Percentiles rank a stretch among this genome's conserved stretches.
phyloP scores from a whole-genome alignment of 768 basidiomycete genomes.

The Grammothele lineata region DNA sequence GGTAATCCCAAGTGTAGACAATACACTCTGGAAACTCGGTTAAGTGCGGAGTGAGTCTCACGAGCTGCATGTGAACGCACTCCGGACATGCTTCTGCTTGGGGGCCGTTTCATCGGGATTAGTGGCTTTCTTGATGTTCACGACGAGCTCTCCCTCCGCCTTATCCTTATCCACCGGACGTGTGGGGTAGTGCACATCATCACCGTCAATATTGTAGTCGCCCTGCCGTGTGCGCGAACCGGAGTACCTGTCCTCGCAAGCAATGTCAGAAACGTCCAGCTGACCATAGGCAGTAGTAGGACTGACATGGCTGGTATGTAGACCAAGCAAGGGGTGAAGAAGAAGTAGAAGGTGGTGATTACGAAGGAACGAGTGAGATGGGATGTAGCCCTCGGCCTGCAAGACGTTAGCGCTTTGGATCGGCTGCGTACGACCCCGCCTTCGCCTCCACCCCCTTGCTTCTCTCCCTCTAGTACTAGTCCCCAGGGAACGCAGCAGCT shows the following conservation, averaged over 20 bases:
- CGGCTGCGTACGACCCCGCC: no score
- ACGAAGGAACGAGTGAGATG: no score
- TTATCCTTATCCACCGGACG: slow-evolving; percentile 98
- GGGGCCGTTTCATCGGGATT: slow-evolving; percentile 93
- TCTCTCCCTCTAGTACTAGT: no score
- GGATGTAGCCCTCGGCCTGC: no score
- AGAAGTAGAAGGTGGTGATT: slow-evolving; percentile 1
- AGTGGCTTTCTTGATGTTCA: slow-evolving; percentile 98
- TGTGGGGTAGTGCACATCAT: slow-evolving; percentile 88
- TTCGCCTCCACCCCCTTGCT: no score
- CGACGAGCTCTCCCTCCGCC: slow-evolving; percentile 88
- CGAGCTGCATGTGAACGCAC: slow-evolving; percentile 45
- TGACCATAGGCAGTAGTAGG: background rate
- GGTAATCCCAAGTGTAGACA: slow-evolving; percentile 99
- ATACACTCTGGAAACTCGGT: slow-evolving; percentile 75
- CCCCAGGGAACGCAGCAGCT: no score
- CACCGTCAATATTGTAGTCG: slow-evolving; percentile 70
- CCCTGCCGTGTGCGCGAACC: slow-evolving; percentile 19
- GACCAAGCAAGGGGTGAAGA: no score
- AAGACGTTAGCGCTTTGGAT: no score
- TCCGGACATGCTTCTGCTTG: slow-evolving; percentile 99
- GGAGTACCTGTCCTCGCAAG: slow-evolving; percentile 20
- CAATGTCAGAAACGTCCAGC: no score
- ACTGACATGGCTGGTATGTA: background rate
- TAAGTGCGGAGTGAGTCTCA: background rate